These are phyloP conservation scores for Bipolaris cookei DNA, from an alignment of 2,329 filamentous ascomycete genomes.

Conservation along the genomic window DNA sequence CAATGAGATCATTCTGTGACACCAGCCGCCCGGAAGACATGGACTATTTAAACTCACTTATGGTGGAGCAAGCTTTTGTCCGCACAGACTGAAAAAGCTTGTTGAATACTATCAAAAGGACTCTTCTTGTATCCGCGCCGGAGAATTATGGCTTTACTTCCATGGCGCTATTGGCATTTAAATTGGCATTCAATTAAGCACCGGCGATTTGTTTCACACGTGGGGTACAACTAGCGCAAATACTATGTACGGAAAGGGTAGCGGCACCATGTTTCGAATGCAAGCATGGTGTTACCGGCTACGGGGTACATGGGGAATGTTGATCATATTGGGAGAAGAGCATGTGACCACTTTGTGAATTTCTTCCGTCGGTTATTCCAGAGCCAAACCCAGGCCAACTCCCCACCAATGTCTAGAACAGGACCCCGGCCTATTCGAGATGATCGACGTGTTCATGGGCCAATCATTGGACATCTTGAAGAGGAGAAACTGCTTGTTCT, in stretches of 20 bases:
- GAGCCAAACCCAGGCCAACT: slow-evolving; percentile 4
- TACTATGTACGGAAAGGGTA: slow-evolving; percentile 3
- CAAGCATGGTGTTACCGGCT: slow-evolving; percentile 3
- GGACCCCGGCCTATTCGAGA: neutral
- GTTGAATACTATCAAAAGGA: neutral
- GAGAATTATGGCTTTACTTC: slow-evolving; percentile 15
- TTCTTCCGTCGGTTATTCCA: slow-evolving; percentile 17
- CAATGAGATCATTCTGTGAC: slow-evolving; percentile 6
- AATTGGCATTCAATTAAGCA: slow-evolving; percentile 30
- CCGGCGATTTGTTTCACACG: slow-evolving; percentile 27
- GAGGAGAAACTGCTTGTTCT: slow-evolving; percentile 7
- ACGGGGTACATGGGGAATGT: neutral
- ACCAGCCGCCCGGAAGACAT: slow-evolving; percentile 13
- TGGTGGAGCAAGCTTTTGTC: slow-evolving; percentile 23
- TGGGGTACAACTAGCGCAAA: slow-evolving; percentile 17
- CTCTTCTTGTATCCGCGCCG: slow-evolving; percentile 6
- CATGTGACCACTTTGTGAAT: neutral
- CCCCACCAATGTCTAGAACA: slow-evolving; percentile 23
- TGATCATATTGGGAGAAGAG: neutral
- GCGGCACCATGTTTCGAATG: slow-evolving; percentile 9
- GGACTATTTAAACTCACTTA: slow-evolving; percentile 11
- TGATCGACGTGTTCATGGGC: slow-evolving; percentile 4
- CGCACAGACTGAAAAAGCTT: slow-evolving; percentile 14
- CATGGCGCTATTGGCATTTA: slow-evolving; percentile 15
- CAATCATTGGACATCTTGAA: slow-evolving; percentile 2